Conservation (phyloP, 768 basidiomycete species). For the Tylopilus intermedius region DNA sequence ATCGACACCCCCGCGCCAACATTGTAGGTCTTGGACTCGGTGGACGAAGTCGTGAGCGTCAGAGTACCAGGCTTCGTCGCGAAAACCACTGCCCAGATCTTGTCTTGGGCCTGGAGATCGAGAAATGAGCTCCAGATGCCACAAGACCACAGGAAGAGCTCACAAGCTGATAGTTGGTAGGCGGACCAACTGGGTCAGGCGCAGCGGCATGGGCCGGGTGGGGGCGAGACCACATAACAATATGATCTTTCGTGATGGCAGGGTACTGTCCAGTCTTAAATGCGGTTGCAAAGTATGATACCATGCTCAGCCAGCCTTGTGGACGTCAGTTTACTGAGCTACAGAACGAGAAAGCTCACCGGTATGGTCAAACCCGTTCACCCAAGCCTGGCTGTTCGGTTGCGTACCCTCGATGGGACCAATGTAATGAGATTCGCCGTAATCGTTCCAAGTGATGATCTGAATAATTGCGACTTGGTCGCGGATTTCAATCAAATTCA, state of each 20-base stretch:
- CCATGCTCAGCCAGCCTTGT: constrained; percentile 17
- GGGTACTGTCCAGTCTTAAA: constrained; percentile 73
- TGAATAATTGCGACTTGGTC: constrained; percentile 58
- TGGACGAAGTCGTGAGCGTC: constrained; percentile 47
- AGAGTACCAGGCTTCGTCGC: constrained; percentile 53
- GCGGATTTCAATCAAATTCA: constrained; percentile 51
- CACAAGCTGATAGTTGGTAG: constrained; percentile 55
- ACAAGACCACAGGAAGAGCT: constrained; percentile 10
- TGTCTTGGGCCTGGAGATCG: constrained; percentile 48
- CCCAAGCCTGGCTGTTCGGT: constrained; percentile 68
- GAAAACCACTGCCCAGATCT: constrained; percentile 63
- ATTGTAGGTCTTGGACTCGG: constrained; percentile 40
- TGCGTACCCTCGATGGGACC: constrained; percentile 68
- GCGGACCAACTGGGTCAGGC: constrained; percentile 50
- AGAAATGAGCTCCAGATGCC: constrained; percentile 3
- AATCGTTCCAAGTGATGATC: constrained; percentile 70
- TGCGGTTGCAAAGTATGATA: constrained; percentile 59
- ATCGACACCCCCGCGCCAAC: constrained; percentile 60
- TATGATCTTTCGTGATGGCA: constrained; percentile 50
- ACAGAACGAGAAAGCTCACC: constrained; percentile 28
- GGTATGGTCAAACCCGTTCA: constrained; percentile 53
- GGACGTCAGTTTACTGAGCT: not conserved
- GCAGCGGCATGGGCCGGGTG: constrained; percentile 54
- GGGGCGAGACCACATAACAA: constrained; percentile 67
- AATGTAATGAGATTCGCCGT: constrained; percentile 72